Percentiles rank a stretch among this genome's conserved stretches.
Evolutionary conservation across 2,329 filamentous ascomycete genomes (phyloP).

Genomic region (Cladobotryum mycophilum): DNA sequence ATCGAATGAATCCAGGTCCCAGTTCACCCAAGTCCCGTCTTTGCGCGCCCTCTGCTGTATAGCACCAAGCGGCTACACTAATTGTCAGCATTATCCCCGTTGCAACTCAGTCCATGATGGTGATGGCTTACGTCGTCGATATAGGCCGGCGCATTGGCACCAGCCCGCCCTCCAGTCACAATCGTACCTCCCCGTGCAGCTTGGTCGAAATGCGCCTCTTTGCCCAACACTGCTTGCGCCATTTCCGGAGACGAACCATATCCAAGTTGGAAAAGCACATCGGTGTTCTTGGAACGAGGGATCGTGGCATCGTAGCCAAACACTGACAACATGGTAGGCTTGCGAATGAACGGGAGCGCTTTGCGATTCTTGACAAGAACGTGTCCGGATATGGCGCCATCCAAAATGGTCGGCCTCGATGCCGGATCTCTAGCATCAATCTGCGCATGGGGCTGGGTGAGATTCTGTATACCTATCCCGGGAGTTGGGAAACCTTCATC

Average conservation of each 20-base stretch:
- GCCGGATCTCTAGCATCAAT: constrained; percentile 45
- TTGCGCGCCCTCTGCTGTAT: constrained; percentile 47
- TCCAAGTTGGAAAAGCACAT: constrained; percentile 37
- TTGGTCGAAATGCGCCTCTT: constrained; percentile 40
- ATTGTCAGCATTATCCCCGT: neutral
- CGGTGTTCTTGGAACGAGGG: constrained; percentile 42
- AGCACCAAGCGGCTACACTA: constrained; percentile 44
- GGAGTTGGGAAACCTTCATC: constrained; percentile 40
- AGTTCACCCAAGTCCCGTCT: constrained; percentile 53
- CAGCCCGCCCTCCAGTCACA: constrained; percentile 45
- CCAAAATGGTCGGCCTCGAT: constrained; percentile 38
- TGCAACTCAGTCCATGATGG: neutral
- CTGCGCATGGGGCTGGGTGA: constrained; percentile 38
- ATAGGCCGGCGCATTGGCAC: constrained; percentile 44
- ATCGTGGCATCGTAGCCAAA: constrained; percentile 59
- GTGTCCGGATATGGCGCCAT: constrained; percentile 55
- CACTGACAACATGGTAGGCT: constrained; percentile 50
- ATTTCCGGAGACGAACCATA: constrained; percentile 43
- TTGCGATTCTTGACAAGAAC: constrained; percentile 72
- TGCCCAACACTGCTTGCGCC: constrained; percentile 37
- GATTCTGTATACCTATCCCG: constrained; percentile 55
- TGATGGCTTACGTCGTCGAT: constrained; percentile 37
- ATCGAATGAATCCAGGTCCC: constrained; percentile 30
- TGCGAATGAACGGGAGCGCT: constrained; percentile 55
- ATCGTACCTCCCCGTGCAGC: constrained; percentile 46